These are phyloP conservation scores for Paraphaeosphaeria minitans DNA, from an alignment of 2,329 filamentous ascomycete genomes.

Conservation along the genomic window DNA sequence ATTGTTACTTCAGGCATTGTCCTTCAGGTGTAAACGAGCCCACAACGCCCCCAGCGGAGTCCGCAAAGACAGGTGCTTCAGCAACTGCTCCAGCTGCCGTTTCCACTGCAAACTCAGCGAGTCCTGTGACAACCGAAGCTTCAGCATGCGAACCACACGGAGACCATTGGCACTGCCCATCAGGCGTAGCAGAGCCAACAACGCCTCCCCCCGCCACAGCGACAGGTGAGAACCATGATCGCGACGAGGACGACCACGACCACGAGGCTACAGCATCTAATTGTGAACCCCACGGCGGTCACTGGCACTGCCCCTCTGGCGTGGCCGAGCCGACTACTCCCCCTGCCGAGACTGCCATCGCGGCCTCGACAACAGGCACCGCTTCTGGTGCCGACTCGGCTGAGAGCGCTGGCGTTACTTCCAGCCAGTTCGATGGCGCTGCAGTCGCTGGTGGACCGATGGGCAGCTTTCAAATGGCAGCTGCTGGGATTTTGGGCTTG, in stretches of 20 bases:
- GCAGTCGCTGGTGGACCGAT: not conserved
- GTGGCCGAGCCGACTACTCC: conserved; percentile 14
- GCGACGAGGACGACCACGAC: conserved; percentile 27
- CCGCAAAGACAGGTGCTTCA: conserved; percentile 1
- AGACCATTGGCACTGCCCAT: conserved; percentile 36
- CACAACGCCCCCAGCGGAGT: conserved; percentile 7
- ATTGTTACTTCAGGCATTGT: conserved; percentile 7
- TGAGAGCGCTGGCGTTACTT: not conserved
- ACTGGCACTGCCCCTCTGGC: conserved; percentile 18
- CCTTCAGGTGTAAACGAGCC: conserved; percentile 13
- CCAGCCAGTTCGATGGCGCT: conserved; percentile 1
- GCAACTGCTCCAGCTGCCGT: not conserved
- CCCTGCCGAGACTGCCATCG: not conserved
- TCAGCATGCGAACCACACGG: conserved; percentile 12
- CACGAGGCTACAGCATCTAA: conserved; percentile 32
- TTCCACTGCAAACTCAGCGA: not conserved
- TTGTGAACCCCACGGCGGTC: conserved; percentile 30
- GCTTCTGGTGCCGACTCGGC: not conserved
- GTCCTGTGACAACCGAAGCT: not conserved
- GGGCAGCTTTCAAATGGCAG: not conserved
- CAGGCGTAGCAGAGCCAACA: conserved; percentile 32
- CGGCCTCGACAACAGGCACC: not conserved
- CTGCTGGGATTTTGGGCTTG: not conserved
- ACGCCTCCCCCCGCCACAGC: conserved; percentile 15
- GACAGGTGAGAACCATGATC: conserved; percentile 16